Base-by-base conservation (phyloP, 2,329 filamentous ascomycete genomes). In the Aspergillus eucalypticola region DNA sequence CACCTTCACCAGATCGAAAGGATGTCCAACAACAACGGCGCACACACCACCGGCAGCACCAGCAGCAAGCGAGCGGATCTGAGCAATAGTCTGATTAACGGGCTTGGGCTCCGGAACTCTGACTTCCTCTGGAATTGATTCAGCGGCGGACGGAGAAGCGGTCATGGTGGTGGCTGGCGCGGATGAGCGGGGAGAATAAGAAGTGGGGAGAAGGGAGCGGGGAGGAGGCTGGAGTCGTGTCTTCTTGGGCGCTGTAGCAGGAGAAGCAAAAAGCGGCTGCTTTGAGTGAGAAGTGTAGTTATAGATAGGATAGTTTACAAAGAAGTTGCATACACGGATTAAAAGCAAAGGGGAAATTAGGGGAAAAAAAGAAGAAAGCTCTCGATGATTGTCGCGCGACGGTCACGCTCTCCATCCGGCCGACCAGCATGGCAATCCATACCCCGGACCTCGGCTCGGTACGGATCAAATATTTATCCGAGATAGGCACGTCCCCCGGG, bases 1-100 rank as follows among this genome's bases (percentile, higher is more conserved):
- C 66, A 99, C 95, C 81, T 99, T 99, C 76, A 98, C 94, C 69
- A 99, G 84, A 76, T 99, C 95, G 75, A 99, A 99, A 8, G 95
- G 95, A 78, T 99, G 95, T 59, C 95, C 90, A 61, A 98, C 93
- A 44, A 99, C 76, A 58, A 99, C 95, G 59, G 95, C 94, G 81
- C 91, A 98, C 51, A 99, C 78, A 69, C 95, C 95, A 68, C 95
- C 95, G 61, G 96, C 96, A 64, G 92, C 95, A 69, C 95, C 95
- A 7, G 94, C 94, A 8, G 84, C 88, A 54, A 99, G 85, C 44
- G 94, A 95, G 61, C 94, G 89, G 64, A 96, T 77, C 75, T 86
- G 86, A 57, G 86, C 84, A 50, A 88, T 71, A 1, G 84, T 84
- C 66, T 76, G 73, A 57, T 75, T 75, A 55, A 75, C 67, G 3